Base-by-base conservation (phyloP, 2,329 filamentous ascomycete genomes). In the Scleromitrula shiraiana region DNA sequence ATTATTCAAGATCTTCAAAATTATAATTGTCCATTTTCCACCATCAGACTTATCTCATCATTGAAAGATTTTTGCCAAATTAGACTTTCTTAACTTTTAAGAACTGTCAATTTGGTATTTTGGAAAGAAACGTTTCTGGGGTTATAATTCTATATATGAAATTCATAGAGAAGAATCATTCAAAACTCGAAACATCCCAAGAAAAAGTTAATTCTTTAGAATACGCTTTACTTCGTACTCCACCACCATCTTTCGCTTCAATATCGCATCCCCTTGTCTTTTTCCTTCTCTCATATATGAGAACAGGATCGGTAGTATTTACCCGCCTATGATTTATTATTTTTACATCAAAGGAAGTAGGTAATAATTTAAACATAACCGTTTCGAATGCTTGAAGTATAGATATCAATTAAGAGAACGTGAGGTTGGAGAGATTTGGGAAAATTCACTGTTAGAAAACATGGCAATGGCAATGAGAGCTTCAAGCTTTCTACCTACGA, bases 401-500 rank as follows among this genome's bases (percentile, higher is more conserved):
- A 19, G 7, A 30, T n/a, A 20, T 38, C 35, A 24, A 38, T 23
- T 38, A 7, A 38, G n/a, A 27, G 38, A 9, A 19, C 38, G 38
- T 27, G 22, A 19, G 23, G 19, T 38, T 24, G 35, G 20, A 38
- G 14, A 10, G 7, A 23, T 22, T 38, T 38, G 19, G 20, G n/a
- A 7, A 24, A 38, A n/a, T n/a, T n/a, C n/a, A n/a, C n/a, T n/a
- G n/a, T 19, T 12, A 19, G 24, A 24, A 27, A 19, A 17, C 5
- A 49, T 59, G 58, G 61, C 67, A 54, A 77, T 52, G 24, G 4
- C 38, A 8, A 46, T 30, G 19, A 54, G 58, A 50, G 76, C 80
- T 65, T 83, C 80, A 65, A 76, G 77, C 66, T 80, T 90, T 55
- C 73, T 93, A 71, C 87, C 88, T 62, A 82, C 82, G 20, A 86